Conservation (phyloP, 768 basidiomycete species). For the Dioszegia crocea region DNA sequence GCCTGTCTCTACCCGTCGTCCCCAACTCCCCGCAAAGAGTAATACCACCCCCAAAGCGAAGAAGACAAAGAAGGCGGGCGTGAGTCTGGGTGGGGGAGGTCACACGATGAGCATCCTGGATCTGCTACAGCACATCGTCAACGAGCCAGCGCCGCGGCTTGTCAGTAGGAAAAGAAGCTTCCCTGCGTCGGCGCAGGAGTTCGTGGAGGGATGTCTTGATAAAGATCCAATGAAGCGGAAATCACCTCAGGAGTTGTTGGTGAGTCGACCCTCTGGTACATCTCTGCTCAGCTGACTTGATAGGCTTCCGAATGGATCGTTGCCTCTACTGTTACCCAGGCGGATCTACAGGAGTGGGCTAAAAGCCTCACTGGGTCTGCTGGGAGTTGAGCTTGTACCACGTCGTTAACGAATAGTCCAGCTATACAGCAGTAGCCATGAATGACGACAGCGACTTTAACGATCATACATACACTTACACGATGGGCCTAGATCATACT, state of each 20-base stretch:
- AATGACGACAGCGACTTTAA: too few relatives aligned
- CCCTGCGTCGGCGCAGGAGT: constrained; percentile 70
- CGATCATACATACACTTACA: too few relatives aligned
- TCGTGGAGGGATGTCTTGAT: constrained; percentile 81
- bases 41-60: constrained; percentile 56
- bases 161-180: constrained; percentile 62
- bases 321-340: constrained; percentile 26
- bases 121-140: constrained; percentile 94
- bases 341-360: constrained; percentile 31
- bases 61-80: constrained; percentile 83
- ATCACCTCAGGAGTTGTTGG: constrained; percentile 76
- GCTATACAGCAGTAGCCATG: too few relatives aligned
- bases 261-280: constrained; percentile 27
- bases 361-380: not conserved
- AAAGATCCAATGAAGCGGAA: constrained; percentile 81
- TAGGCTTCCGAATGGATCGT: constrained; percentile 38
- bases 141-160: constrained; percentile 89
- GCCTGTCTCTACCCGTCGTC: constrained; percentile 27
- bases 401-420: too few relatives aligned
- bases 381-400: not conserved
- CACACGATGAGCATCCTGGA: constrained; percentile 99
- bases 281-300: not conserved
- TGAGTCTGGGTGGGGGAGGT: constrained; percentile 85
- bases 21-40: constrained; percentile 50
- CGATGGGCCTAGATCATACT: too few relatives aligned